A percentile compares a stretch with the other conserved stretches of the same genome.
These are phyloP conservation scores for Fusarium sp. DNA, from an alignment of 2,329 filamentous ascomycete genomes.

Conservation along the genomic window DNA sequence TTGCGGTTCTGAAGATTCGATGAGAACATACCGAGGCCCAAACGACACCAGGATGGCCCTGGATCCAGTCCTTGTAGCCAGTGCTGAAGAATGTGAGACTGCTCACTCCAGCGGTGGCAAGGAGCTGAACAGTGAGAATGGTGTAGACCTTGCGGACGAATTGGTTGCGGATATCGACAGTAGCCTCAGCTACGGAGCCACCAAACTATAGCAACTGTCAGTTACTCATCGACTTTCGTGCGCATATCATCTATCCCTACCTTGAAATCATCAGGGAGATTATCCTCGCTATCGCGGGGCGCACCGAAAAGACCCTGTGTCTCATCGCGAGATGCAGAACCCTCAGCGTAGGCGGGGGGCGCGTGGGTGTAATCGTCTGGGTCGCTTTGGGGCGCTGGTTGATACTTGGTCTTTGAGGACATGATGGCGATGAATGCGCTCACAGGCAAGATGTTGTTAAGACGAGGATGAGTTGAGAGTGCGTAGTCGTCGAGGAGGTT, in stretches of 20 bases:
- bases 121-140: slow-evolving; percentile 94
- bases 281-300: slow-evolving; percentile 85
- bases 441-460: neutral
- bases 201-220: slow-evolving; percentile 73
- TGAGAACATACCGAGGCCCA: slow-evolving; percentile 75
- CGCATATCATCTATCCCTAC: slow-evolving; percentile 53
- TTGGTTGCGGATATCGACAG: slow-evolving; percentile 94
- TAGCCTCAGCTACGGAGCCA: slow-evolving; percentile 91
- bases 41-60: slow-evolving; percentile 84
- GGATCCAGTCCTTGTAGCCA: slow-evolving; percentile 87
- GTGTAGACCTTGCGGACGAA: slow-evolving; percentile 98
- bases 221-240: neutral
- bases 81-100: slow-evolving; percentile 86
- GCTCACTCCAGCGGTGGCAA: slow-evolving; percentile 84
- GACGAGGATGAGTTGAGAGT: neutral
- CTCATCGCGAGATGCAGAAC: slow-evolving; percentile 66
- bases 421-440: slow-evolving; percentile 56
- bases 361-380: slow-evolving; percentile 84
- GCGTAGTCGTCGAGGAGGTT: neutral
- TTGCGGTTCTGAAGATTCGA: neutral
- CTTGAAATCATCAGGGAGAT: slow-evolving; percentile 98
- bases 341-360: slow-evolving; percentile 80
- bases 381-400: slow-evolving; percentile 85
- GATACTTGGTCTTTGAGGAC: slow-evolving; percentile 84
- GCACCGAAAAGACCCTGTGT: slow-evolving; percentile 71